phyloP scores from a whole-genome alignment of 192 early-diverging fungal genomes.

The Coemansia sp. region DNA sequence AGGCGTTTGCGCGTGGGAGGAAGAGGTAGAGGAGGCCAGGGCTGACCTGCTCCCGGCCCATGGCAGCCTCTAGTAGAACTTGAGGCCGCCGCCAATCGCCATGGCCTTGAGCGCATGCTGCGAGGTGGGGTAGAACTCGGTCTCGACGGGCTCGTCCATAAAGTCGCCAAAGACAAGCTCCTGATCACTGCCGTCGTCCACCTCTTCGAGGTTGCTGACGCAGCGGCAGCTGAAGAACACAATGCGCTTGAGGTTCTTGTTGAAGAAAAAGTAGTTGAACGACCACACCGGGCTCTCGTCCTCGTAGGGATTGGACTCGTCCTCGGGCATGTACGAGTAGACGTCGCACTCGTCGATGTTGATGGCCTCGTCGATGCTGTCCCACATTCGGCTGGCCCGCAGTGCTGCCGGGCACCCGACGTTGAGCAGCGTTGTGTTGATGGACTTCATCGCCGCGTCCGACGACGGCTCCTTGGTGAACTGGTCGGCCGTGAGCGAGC shows the following conservation, averaged over 20 bases:
- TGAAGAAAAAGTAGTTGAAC: conserved; percentile 97
- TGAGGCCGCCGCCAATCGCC: conserved; percentile 27
- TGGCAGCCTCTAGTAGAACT: too few species aligned
- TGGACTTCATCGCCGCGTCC: conserved; percentile 70
- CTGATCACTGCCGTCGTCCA: conserved; percentile 40
- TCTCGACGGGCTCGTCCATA: conserved; percentile 30
- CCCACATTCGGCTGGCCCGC: conserved; percentile 69
- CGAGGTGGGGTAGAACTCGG: conserved; percentile 34
- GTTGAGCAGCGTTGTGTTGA: conserved; percentile 84
- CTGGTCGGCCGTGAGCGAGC: conserved; percentile 51
- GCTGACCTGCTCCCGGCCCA: not conserved
- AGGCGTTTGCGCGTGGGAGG: not conserved
- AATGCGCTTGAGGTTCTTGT: conserved; percentile 85
- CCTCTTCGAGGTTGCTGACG: conserved; percentile 67
- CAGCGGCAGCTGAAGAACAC: conserved; percentile 89
- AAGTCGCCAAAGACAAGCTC: conserved; percentile 44
- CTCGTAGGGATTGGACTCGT: conserved; percentile 83
- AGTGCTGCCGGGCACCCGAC: conserved; percentile 56
- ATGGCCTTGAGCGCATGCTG: conserved; percentile 34
- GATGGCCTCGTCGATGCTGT: conserved; percentile 78
- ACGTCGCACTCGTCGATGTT: conserved; percentile 82
- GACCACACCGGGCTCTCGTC: conserved; percentile 92
- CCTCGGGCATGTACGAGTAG: conserved; percentile 86
- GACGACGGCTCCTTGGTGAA: conserved; percentile 65
- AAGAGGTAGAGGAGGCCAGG: not conserved